phyloP scores from a whole-genome alignment of 495 filamentous ascomycete genomes.

The Cladorrhinum samala region DNA sequence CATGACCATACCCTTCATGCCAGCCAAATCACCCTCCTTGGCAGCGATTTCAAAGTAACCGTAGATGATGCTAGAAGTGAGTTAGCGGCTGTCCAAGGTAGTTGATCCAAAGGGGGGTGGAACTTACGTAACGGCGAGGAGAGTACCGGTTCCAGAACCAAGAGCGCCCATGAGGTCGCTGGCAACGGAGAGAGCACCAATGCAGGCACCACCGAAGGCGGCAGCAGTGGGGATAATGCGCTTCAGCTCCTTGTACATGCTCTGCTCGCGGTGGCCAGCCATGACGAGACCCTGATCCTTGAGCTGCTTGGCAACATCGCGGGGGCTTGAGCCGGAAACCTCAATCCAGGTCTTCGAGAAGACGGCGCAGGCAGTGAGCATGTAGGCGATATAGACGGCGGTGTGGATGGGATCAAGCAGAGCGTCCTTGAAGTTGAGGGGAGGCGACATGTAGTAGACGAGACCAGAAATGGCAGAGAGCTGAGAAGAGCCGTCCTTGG shows the following conservation, averaged over 20 bases:
- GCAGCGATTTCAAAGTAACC: constrained; percentile 99
- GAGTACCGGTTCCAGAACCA: constrained; percentile 93
- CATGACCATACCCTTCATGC: constrained; percentile 85
- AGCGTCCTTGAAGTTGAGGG: constrained; percentile 94
- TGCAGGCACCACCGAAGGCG: constrained; percentile 98
- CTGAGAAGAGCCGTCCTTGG: constrained; percentile 90
- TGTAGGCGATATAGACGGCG: constrained; percentile 90
- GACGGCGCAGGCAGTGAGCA: constrained; percentile 93
- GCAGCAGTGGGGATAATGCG: constrained; percentile 97
- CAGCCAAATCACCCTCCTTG: constrained; percentile 91
- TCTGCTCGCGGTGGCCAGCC: constrained; percentile 98
- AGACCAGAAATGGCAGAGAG: constrained; percentile 87
- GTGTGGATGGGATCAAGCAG: constrained; percentile 96
- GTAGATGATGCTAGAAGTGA: constrained; percentile 76
- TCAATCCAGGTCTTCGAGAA: constrained; percentile 99
- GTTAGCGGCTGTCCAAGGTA: constrained; percentile 20
- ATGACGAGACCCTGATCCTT: constrained; percentile 99
- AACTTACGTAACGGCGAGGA: constrained; percentile 97
- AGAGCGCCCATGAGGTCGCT: constrained; percentile 95
- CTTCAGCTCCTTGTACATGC: constrained; percentile 99
- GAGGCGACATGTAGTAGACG: constrained; percentile 99
- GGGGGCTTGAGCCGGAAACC: constrained; percentile 92
- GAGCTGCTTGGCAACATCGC: constrained; percentile 98
- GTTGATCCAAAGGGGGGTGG: background rate
- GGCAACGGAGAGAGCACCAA: constrained; percentile 91